Conservation (phyloP, 129 eudicot genomes). For the Helichrysum umbraculigerum region DNA sequence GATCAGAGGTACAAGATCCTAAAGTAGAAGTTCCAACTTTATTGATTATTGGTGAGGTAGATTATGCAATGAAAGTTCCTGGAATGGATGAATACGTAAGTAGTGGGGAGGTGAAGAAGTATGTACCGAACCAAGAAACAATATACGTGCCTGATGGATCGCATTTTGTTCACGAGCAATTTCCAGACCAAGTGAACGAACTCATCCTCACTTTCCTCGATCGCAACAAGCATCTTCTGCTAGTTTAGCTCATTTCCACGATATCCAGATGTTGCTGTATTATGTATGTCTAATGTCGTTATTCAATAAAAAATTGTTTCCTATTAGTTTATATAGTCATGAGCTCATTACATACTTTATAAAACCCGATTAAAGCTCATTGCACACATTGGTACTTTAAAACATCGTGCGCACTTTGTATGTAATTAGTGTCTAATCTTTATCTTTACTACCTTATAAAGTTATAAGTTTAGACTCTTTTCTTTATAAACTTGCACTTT, state of each 20-base stretch:
- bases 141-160: conserved; percentile 25
- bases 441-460: no score
- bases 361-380: no score
- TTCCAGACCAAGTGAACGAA: conserved; percentile 41
- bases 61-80: conserved; percentile 32
- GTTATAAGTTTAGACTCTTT: no score
- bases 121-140: conserved; percentile 29
- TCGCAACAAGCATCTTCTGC: conserved; percentile 1
- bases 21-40: conserved; percentile 29
- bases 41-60: conserved; percentile 31
- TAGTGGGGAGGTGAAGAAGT: conserved; percentile 31
- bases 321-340: no score
- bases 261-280: background rate
- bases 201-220: conserved; percentile 33
- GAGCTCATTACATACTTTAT: no score
- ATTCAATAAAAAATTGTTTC: background rate
- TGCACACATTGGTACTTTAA: no score
- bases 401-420: no score
- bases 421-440: no score
- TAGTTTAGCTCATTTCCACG: background rate
- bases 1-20: conserved; percentile 12
- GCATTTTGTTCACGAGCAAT: conserved; percentile 40
- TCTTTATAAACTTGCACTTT: no score
- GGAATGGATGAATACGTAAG: conserved; percentile 30
- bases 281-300: background rate